Evolutionary conservation across 768 basidiomycete species (phyloP).

Genomic region (Tephrocybe sp.): DNA sequence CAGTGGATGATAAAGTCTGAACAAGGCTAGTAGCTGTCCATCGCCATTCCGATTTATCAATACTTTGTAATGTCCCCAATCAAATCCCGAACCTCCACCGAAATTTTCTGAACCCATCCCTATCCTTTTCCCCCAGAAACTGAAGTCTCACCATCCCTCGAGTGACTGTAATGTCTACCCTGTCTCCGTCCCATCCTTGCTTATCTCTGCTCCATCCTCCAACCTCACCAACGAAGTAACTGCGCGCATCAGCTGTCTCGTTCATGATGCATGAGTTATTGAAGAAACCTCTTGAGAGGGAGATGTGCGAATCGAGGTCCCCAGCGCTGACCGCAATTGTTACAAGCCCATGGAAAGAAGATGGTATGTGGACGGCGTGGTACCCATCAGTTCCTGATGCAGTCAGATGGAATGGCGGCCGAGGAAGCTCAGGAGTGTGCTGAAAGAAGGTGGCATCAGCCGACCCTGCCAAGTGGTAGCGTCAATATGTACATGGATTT

Average conservation of each 20-base stretch:
- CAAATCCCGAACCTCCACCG: conserved; percentile 16
- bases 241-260: conserved; percentile 28
- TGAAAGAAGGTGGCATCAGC: conserved; percentile 10
- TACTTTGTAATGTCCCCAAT: background rate
- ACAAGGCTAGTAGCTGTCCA: no score
- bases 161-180: conserved; percentile 19
- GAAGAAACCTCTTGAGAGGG: conserved; percentile 27
- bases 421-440: conserved; percentile 32
- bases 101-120: conserved; percentile 19
- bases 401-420: conserved; percentile 31
- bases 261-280: conserved; percentile 29
- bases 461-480: no score
- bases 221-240: conserved; percentile 33
- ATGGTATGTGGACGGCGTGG: conserved; percentile 36
- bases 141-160: conserved; percentile 23
- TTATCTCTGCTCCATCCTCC: conserved; percentile 19
- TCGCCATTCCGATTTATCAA: no score
- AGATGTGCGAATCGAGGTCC: conserved; percentile 33
- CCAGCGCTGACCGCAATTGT: conserved; percentile 33
- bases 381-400: conserved; percentile 28
- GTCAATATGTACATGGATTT: no score
- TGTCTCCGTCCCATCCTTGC: conserved; percentile 25
- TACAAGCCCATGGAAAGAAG: conserved; percentile 39
- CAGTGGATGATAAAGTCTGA: no score
- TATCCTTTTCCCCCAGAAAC: conserved; percentile 18